These are phyloP conservation scores for Cercospora brassicicola DNA, from an alignment of 2,329 filamentous ascomycete genomes.

Conservation along the genomic window DNA sequence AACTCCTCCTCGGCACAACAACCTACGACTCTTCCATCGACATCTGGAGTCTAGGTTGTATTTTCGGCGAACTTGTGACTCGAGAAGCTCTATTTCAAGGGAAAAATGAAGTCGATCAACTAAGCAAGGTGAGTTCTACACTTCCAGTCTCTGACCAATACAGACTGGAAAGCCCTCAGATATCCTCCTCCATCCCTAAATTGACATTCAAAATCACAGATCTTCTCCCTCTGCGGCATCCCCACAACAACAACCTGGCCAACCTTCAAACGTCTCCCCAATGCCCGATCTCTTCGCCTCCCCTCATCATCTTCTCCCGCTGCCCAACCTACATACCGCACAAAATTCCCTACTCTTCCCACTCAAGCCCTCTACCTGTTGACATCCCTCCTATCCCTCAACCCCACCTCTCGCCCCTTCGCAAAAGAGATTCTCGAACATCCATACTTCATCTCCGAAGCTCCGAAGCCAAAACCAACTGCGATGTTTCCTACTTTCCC, in stretches of 20 bases:
- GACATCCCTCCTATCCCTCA: constrained; percentile 67
- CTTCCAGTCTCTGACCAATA: constrained; percentile 23
- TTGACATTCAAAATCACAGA: constrained; percentile 44
- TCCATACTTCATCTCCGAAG: constrained; percentile 77
- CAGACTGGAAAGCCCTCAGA: constrained; percentile 34
- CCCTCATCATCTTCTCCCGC: constrained; percentile 26
- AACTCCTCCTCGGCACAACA: constrained; percentile 78
- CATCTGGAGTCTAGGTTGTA: constrained; percentile 95
- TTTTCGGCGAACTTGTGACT: constrained; percentile 86
- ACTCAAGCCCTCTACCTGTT: constrained; percentile 71
- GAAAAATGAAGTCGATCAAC: constrained; percentile 87
- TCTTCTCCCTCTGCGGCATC: constrained; percentile 85
- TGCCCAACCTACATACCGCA: constrained; percentile 53
- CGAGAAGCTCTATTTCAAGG: constrained; percentile 82
- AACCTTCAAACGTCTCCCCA: constrained; percentile 79
- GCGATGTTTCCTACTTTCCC: constrained; percentile 97
- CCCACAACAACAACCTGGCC: constrained; percentile 85
- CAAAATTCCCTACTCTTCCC: constrained; percentile 80
- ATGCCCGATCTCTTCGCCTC: constrained; percentile 76
- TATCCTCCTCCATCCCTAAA: constrained; percentile 19
- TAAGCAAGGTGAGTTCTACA: constrained; percentile 59
- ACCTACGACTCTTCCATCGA: constrained; percentile 77
- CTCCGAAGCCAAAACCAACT: constrained; percentile 84
- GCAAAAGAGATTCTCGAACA: constrained; percentile 75
- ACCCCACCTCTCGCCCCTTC: constrained; percentile 69